Conservation (phyloP, 345 rosid species). For the Nephelium lappaceum region DNA sequence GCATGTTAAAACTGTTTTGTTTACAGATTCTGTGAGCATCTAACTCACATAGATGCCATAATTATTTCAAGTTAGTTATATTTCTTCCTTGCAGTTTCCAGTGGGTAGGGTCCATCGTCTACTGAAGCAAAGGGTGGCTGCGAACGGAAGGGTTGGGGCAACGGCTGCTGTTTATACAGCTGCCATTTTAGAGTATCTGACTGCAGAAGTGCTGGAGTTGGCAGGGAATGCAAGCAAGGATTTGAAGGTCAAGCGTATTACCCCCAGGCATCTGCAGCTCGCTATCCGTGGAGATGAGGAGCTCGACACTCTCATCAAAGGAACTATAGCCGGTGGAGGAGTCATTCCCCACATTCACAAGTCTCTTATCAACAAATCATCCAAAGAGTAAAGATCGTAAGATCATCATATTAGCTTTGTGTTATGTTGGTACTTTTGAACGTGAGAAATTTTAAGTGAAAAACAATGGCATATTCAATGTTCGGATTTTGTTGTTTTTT, state of each 20-base stretch:
- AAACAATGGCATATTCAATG: background rate
- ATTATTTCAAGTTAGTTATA: background rate
- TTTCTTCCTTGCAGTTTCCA: conserved; percentile 60
- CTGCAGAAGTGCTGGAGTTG: conserved; percentile 70
- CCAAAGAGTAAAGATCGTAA: conserved; percentile 47
- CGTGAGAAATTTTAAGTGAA: background rate
- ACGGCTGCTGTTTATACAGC: conserved; percentile 80
- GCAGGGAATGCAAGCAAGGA: conserved; percentile 80
- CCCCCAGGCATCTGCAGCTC: conserved; percentile 74
- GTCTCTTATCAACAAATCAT: conserved; percentile 72
- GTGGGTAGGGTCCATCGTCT: conserved; percentile 72
- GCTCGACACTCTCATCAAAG: conserved; percentile 72
- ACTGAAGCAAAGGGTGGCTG: conserved; percentile 58
- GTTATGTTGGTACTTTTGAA: background rate
- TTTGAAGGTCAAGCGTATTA: conserved; percentile 71
- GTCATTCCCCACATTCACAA: conserved; percentile 82
- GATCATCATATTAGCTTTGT: background rate
- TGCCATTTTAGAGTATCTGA: conserved; percentile 65
- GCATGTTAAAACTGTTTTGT: background rate
- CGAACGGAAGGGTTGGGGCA: conserved; percentile 77
- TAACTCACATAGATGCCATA: background rate
- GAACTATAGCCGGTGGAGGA: conserved; percentile 76
- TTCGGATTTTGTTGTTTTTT: background rate
- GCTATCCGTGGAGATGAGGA: conserved; percentile 76
- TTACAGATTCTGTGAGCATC: background rate